Evolutionary conservation across 441 rosid genomes (phyloP).

Genomic region (Kokia cookei): DNA sequence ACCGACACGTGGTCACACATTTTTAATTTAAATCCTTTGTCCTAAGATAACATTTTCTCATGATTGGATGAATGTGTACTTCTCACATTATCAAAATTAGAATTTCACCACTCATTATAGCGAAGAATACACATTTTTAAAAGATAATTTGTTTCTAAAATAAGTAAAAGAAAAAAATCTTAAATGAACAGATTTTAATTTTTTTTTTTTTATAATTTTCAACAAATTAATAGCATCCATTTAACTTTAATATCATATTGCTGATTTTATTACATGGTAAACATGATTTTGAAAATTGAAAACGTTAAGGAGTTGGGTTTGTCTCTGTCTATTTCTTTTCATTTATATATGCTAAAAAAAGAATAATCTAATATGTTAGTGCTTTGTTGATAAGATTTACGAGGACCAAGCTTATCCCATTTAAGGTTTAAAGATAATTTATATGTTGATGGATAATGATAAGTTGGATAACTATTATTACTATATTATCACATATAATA

Average conservation of each 20-base stretch:
- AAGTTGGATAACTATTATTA: background rate
- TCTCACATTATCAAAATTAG: background rate
- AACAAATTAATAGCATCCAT: background rate
- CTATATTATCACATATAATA: background rate
- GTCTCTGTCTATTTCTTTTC: background rate
- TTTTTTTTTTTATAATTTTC: too few relatives aligned
- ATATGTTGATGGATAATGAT: background rate
- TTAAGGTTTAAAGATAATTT: background rate
- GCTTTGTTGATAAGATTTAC: background rate
- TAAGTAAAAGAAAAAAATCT: background rate
- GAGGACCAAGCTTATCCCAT: background rate
- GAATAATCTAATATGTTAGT: background rate
- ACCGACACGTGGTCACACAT: conserved; percentile 13
- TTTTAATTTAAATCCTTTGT: background rate
- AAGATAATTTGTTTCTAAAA: background rate
- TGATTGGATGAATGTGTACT: background rate
- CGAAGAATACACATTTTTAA: background rate
- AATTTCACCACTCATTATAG: background rate
- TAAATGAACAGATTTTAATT: background rate
- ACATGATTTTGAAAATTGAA: too few relatives aligned
- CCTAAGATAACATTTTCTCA: background rate
- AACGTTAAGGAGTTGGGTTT: too few relatives aligned
- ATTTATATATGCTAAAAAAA: background rate
- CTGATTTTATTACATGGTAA: too few relatives aligned
- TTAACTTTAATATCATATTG: background rate